Conservation (phyloP, 768 basidiomycete species). For the Rhizopogon sp. region DNA sequence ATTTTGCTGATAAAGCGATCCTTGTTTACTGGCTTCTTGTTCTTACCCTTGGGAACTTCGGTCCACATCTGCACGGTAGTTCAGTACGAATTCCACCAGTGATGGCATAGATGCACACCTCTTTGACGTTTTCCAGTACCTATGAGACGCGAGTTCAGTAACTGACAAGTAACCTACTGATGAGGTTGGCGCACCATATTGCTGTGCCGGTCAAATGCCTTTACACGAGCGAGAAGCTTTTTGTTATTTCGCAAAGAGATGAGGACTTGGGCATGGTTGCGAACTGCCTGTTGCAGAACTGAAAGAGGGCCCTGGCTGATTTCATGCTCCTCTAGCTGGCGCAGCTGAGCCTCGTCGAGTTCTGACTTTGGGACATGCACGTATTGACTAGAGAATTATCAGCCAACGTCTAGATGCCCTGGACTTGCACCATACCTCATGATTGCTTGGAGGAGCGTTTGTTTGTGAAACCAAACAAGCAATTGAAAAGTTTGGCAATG, state of each 20-base stretch:
- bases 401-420: slow-evolving; percentile 6
- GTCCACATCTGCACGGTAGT: slow-evolving; percentile 86
- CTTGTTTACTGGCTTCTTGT: slow-evolving; percentile 98
- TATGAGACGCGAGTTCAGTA: slow-evolving; percentile 25
- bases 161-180: background rate
- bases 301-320: slow-evolving; percentile 97
- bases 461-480: slow-evolving; percentile 29
- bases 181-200: slow-evolving; percentile 74
- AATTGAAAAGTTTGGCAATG: background rate
- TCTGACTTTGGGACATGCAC: slow-evolving; percentile 96
- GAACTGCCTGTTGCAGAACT: slow-evolving; percentile 93
- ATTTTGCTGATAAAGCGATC: slow-evolving; percentile 99
- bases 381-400: slow-evolving; percentile 68
- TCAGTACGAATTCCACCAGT: background rate
- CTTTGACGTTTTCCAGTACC: slow-evolving; percentile 98
- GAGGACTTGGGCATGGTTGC: slow-evolving; percentile 96
- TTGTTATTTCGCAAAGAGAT: slow-evolving; percentile 98
- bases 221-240: slow-evolving; percentile 91
- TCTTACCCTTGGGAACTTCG: slow-evolving; percentile 95
- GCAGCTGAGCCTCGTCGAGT: slow-evolving; percentile 93
- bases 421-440: slow-evolving; percentile 26
- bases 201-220: slow-evolving; percentile 97
- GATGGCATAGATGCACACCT: slow-evolving; percentile 46
- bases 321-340: slow-evolving; percentile 96
- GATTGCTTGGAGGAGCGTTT: slow-evolving; percentile 14